Conservation (phyloP, 495 filamentous ascomycete species). For the Parathielavia appendiculata region DNA sequence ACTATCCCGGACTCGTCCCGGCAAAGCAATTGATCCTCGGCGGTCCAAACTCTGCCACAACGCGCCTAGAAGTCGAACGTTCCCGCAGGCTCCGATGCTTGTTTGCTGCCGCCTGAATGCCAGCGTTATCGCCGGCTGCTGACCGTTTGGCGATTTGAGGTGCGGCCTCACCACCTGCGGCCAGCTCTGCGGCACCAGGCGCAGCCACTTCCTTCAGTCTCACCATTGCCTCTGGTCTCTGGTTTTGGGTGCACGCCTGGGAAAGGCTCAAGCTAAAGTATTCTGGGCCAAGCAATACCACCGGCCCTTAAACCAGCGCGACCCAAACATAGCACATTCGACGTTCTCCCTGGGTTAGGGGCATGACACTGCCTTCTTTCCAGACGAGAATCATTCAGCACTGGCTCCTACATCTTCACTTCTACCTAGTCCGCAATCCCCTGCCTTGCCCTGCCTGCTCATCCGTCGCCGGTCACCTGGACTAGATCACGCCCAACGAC, state of each 20-base stretch:
- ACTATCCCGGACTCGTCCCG: conserved; percentile 4
- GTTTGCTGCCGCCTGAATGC: neutral
- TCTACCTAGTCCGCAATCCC: neutral
- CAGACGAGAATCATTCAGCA: neutral
- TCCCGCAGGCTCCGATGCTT: neutral
- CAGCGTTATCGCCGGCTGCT: neutral
- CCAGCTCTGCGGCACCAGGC: conserved; percentile 10
- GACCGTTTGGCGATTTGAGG: neutral
- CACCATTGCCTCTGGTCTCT: neutral
- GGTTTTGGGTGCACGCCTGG: neutral
- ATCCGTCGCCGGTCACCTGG: neutral
- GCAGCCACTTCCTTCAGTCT: neutral
- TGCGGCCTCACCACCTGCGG: conserved; percentile 6
- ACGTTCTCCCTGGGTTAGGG: conserved; percentile 1
- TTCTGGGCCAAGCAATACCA: conserved; percentile 6
- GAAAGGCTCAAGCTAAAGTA: neutral
- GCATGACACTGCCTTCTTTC: neutral
- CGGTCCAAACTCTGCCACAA: neutral
- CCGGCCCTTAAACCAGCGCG: neutral
- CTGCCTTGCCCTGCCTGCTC: neutral
- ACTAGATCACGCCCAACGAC: neutral
- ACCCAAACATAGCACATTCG: neutral
- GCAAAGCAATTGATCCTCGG: neutral
- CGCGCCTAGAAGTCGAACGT: neutral
- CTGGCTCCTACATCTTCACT: neutral